Conservation (phyloP, 345 rosid genomes). For the Murraya koenigii region DNA sequence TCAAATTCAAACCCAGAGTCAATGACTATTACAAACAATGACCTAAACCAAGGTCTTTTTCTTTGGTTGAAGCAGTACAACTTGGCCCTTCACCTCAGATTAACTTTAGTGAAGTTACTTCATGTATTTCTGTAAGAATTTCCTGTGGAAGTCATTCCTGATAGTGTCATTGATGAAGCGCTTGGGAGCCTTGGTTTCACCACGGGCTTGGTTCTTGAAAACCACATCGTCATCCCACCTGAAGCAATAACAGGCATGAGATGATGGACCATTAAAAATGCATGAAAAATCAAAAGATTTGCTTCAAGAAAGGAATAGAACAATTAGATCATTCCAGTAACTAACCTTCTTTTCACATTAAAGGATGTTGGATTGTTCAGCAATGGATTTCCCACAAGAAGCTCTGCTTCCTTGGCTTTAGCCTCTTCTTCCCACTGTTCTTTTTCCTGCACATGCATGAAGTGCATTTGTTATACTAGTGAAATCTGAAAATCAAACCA, state of each 20-base stretch:
- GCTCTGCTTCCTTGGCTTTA: conserved; percentile 84
- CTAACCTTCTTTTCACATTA: conserved; percentile 80
- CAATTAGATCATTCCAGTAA: not conserved
- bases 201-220: conserved; percentile 97
- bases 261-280: not conserved
- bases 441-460: conserved; percentile 51
- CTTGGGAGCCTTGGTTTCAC: conserved; percentile 86
- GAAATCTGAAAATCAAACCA: not conserved
- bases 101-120: conserved; percentile 36
- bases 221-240: conserved; percentile 99
- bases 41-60: not conserved
- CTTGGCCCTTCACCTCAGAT: not conserved
- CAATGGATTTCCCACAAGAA: conserved; percentile 89
- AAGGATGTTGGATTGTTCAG: conserved; percentile 73
- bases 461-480: not conserved
- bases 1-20: conserved; percentile 6
- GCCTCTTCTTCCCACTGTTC: conserved; percentile 75
- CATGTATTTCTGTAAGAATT: conserved; percentile 94
- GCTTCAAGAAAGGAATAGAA: not conserved
- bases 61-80: too few species aligned
- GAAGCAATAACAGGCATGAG: conserved; percentile 10
- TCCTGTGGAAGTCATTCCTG: conserved; percentile 90
- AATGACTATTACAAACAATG: conserved; percentile 7
- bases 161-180: conserved; percentile 98
- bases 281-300: not conserved